Conservation (phyloP, 179 eudicot species). For the Patellifolia procumbens region DNA sequence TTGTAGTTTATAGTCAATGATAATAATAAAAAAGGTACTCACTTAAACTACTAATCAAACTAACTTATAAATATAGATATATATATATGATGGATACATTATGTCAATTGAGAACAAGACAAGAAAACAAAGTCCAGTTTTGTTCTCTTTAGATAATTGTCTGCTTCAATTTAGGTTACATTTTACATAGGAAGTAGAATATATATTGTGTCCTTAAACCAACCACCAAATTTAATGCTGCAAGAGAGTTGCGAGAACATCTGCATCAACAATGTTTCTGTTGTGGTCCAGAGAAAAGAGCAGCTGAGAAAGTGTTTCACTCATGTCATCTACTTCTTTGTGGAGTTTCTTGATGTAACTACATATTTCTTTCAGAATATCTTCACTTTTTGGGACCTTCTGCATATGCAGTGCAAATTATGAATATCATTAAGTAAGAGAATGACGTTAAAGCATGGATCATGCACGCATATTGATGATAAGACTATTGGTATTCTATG, state of each 20-base stretch:
- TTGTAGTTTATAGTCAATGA: too few relatives aligned
- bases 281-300: conserved; percentile 1
- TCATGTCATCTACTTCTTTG: conserved; percentile 21
- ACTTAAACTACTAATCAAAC: neutral
- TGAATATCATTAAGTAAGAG: neutral
- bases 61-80: neutral
- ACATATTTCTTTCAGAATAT: conserved; percentile 26
- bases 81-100: neutral
- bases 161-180: neutral
- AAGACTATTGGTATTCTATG: neutral
- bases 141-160: neutral
- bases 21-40: neutral
- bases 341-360: conserved; percentile 24
- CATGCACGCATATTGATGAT: too few relatives aligned
- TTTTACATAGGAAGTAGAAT: neutral
- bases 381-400: conserved; percentile 12
- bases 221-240: conserved; percentile 5
- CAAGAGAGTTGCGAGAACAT: conserved; percentile 19
- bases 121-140: neutral
- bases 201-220: neutral
- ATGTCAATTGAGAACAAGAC: conserved; percentile 7
- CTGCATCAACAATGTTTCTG: conserved; percentile 9
- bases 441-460: neutral
- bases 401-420: neutral
- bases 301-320: conserved; percentile 20